phyloP scores from a whole-genome alignment of 1,284 basidiomycete species.

The Tremellales sp. region DNA sequence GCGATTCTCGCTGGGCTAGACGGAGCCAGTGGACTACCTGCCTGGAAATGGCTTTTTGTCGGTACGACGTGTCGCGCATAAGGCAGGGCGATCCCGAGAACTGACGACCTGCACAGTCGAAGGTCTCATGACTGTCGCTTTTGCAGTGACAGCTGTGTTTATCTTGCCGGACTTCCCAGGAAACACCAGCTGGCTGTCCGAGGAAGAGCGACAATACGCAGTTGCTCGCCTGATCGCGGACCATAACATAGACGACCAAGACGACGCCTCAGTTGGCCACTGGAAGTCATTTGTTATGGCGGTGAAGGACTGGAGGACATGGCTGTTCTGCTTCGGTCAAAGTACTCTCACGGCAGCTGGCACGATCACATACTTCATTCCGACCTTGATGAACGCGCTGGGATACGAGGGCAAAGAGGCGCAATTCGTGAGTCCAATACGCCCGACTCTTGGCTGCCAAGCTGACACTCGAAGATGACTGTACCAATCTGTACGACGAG shows the following conservation, averaged over 20 bases:
- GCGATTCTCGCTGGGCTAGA: constrained; percentile 22
- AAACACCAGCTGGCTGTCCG: constrained; percentile 30
- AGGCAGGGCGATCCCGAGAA: constrained; percentile 9
- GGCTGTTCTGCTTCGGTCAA: constrained; percentile 25
- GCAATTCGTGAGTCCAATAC: constrained; percentile 17
- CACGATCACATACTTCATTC: constrained; percentile 36
- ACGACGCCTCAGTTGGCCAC: constrained; percentile 20
- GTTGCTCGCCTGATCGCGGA: constrained; percentile 16
- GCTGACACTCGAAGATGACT: constrained; percentile 16
- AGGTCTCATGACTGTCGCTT: constrained; percentile 9
- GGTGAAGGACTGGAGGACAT: constrained; percentile 34
- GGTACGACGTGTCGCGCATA: constrained; percentile 7
- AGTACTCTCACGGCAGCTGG: constrained; percentile 17
- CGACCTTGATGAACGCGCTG: constrained; percentile 22
- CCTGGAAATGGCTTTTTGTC: constrained; percentile 22
- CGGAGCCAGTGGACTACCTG: constrained; percentile 11
- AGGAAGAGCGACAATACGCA: constrained; percentile 20
- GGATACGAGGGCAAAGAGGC: constrained; percentile 26
- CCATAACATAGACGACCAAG: constrained; percentile 9
- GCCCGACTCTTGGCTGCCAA: not conserved
- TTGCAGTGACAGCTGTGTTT: constrained; percentile 6
- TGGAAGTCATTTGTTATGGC: constrained; percentile 25
- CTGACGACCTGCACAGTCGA: constrained; percentile 4
- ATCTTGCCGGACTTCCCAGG: constrained; percentile 39
- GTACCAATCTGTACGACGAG: constrained; percentile 15